Evolutionary conservation across 768 basidiomycete genomes (phyloP), one percentile per base, ranked within the genome.

Genomic region (Hydnum rufescens): DNA sequence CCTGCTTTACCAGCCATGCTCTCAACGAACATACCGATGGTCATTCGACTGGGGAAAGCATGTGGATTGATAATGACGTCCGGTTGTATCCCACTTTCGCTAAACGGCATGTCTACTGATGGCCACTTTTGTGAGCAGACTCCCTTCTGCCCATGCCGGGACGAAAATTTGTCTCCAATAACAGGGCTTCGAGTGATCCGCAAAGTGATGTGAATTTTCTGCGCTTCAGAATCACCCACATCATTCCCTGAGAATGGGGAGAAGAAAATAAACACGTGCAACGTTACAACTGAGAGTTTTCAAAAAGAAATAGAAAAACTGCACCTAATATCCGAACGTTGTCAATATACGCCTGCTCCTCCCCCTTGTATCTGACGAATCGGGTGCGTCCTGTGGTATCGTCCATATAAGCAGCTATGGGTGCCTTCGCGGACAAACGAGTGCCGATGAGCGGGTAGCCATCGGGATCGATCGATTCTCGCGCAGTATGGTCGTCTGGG

Each of bases 101-200:
- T 81, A 73, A 99, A 97, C 13, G 95, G 95, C 95, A 99, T 96
- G 64, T 99, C 95, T 59, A 95, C 67, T 18, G 83, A 77, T 4
- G 95, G 95, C 88, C 92, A 99, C 68, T 95, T 96, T 64, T 99
- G 95, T 48, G 93, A 97, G 66, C 93, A 97, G 51, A 99, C 90
- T 71, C 95, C 95, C 66, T 99, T 99, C 66, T 99, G 95, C 29
- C 95, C 95, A 63, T 99, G 95, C 28, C 95, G 79, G 4, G 95
- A 97, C 0, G 95, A 96, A 66, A 97, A 99, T 68, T 99, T 99
- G 71, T 99, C 95, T 32, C 95, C 95, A 49, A 99, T 97, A 55
- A 96, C 89, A 32, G 95, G 95, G 4, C 89, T 74, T 58, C 95
- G 87, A 19, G 90, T 80, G 57, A 99, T 83, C 30, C 95, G 78